phyloP scores from a whole-genome alignment of 208 protist genomes.

The Tritrichomonas foetus region DNA sequence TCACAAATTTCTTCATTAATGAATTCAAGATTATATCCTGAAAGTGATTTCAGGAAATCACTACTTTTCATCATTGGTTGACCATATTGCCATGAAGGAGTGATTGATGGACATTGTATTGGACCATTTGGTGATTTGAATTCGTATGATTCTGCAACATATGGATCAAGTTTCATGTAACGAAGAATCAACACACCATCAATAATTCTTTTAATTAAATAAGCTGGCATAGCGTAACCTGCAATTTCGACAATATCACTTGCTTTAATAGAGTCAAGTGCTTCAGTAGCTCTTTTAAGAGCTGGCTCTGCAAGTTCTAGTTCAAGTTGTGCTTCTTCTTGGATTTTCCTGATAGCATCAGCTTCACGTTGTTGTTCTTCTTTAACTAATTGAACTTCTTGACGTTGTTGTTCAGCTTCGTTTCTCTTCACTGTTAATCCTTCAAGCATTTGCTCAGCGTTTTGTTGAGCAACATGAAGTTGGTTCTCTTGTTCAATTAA shows the following conservation, averaged over 20 bases:
- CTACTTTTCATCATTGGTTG: neutral
- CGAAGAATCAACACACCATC: constrained; percentile 83
- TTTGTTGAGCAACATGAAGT: constrained; percentile 51
- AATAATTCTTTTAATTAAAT: constrained; percentile 90
- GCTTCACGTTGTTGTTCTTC: constrained; percentile 49
- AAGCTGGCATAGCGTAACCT: constrained; percentile 81
- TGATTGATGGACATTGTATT: neutral
- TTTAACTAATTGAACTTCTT: constrained; percentile 68
- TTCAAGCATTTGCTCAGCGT: constrained; percentile 49
- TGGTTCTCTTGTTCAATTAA: constrained; percentile 51
- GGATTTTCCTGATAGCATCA: constrained; percentile 45
- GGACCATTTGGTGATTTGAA: neutral
- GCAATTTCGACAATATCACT: constrained; percentile 68
- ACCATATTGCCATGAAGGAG: neutral
- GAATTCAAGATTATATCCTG: constrained; percentile 62
- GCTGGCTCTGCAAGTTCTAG: constrained; percentile 42
- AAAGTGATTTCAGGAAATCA: neutral
- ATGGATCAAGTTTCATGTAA: neutral
- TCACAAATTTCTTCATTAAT: constrained; percentile 97
- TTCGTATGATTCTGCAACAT: neutral
- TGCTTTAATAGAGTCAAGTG: constrained; percentile 52
- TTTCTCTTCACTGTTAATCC: constrained; percentile 49
- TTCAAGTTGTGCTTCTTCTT: constrained; percentile 52
- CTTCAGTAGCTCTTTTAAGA: constrained; percentile 46
- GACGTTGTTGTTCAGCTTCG: constrained; percentile 57